Evolutionary conservation across 2,329 filamentous ascomycete genomes (phyloP).

Genomic region (Hymenoscyphus scutula): DNA sequence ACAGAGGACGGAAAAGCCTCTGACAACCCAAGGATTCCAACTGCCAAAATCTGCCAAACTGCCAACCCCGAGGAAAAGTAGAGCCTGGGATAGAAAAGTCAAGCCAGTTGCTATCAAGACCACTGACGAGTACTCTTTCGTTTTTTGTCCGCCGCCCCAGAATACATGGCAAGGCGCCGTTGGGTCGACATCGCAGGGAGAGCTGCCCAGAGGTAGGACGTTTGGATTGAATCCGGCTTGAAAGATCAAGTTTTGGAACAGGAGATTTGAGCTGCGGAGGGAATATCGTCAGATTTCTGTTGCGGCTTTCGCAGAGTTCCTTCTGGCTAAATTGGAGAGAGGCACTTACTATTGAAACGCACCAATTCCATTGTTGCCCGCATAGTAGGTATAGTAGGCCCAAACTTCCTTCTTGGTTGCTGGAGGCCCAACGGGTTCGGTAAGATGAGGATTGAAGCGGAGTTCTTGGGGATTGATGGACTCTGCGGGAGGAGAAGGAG

Average conservation of each 20-base stretch:
- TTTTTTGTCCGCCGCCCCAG: slow-evolving; percentile 32
- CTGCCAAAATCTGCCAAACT: slow-evolving; percentile 35
- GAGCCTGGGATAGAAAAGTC: slow-evolving; percentile 31
- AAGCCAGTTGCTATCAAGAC: slow-evolving; percentile 33
- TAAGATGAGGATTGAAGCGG: slow-evolving; percentile 23
- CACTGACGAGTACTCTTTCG: slow-evolving; percentile 32
- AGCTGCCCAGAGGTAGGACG: slow-evolving; percentile 33
- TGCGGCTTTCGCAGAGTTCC: too few relatives aligned
- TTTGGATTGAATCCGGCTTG: slow-evolving; percentile 36
- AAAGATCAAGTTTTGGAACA: slow-evolving; percentile 37
- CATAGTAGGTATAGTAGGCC: slow-evolving; percentile 35
- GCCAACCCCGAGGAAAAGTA: slow-evolving; percentile 32
- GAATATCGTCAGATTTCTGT: neutral
- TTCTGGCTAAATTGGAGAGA: neutral
- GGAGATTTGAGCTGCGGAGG: slow-evolving; percentile 31
- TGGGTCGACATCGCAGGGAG: slow-evolving; percentile 28
- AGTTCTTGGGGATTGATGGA: neutral
- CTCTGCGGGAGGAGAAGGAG: neutral
- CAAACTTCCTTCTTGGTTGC: slow-evolving; percentile 32
- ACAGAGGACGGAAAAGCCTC: slow-evolving; percentile 31
- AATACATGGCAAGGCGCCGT: slow-evolving; percentile 33
- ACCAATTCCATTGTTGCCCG: slow-evolving; percentile 35
- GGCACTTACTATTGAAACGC: slow-evolving; percentile 35
- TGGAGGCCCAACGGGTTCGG: slow-evolving; percentile 23
- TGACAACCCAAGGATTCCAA: slow-evolving; percentile 36